These are phyloP conservation scores for Phytophthora niederhauseri DNA, from an alignment of 352 stramenopile species.

Conservation along the genomic window DNA sequence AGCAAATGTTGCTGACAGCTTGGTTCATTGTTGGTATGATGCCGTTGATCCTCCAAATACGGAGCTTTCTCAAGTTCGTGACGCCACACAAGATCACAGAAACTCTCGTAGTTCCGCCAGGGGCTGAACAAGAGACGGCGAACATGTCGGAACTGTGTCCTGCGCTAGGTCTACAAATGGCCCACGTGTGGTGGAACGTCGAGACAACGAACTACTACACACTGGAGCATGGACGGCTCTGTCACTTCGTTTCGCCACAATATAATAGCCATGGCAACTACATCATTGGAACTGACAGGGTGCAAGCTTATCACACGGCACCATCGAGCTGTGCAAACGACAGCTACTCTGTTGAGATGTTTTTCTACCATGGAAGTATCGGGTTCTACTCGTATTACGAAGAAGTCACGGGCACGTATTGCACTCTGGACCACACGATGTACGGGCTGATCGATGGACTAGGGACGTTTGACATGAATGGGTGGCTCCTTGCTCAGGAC, in stretches of 20 bases:
- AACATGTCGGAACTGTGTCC: constrained; percentile 13
- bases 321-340: constrained; percentile 9
- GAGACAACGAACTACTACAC: constrained; percentile 21
- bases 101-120: constrained; percentile 14
- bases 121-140: not conserved
- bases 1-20: constrained; percentile 4
- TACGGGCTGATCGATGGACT: constrained; percentile 17
- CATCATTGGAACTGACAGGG: not conserved
- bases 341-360: constrained; percentile 9
- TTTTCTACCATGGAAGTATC: constrained; percentile 26
- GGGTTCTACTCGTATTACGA: constrained; percentile 28
- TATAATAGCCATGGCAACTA: constrained; percentile 24
- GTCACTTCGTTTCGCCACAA: constrained; percentile 11
- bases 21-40: constrained; percentile 17
- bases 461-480: constrained; percentile 27
- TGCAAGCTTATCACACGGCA: constrained; percentile 2
- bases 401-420: constrained; percentile 19
- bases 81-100: constrained; percentile 13
- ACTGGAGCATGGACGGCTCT: not conserved
- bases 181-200: constrained; percentile 20
- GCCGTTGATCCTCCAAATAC: constrained; percentile 15
- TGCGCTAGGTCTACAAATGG: constrained; percentile 22
- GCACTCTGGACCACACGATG: constrained; percentile 12
- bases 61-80: constrained; percentile 20
- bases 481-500: constrained; percentile 8